Percentiles rank a stretch among this genome's conserved stretches.
Evolutionary conservation across 192 early-diverging fungal species (phyloP).

Genomic region (Anaeromyces robustus): DNA sequence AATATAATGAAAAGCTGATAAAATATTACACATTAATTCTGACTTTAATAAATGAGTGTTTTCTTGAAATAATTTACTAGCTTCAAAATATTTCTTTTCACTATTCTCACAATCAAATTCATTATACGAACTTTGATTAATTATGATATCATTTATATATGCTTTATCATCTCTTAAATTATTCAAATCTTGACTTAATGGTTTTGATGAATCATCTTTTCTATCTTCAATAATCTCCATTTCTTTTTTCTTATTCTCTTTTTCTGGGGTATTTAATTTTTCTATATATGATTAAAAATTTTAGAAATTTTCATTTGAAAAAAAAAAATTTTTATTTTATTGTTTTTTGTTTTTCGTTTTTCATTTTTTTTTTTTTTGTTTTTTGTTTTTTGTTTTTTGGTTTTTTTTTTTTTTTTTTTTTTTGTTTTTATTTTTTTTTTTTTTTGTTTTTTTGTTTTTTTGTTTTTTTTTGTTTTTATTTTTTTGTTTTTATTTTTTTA

Average conservation of each 20-base stretch:
- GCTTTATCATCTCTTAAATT: slow-evolving; percentile 12
- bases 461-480: too few relatives aligned
- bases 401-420: too few relatives aligned
- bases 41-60: slow-evolving; percentile 29
- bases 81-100: not conserved
- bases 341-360: too few relatives aligned
- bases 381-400: too few relatives aligned
- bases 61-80: slow-evolving; percentile 24
- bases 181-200: slow-evolving; percentile 5
- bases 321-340: too few relatives aligned
- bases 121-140: not conserved
- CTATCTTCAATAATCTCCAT: not conserved
- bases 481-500: too few relatives aligned
- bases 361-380: too few relatives aligned
- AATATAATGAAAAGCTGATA: slow-evolving; percentile 26
- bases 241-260: not conserved
- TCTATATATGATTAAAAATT: too few relatives aligned
- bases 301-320: too few relatives aligned
- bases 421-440: too few relatives aligned
- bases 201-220: not conserved
- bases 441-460: too few relatives aligned
- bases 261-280: not conserved
- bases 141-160: not conserved
- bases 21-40: slow-evolving; percentile 24
- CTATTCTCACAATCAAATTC: not conserved